Base-by-base conservation (phyloP, 495 filamentous ascomycete genomes). In the Neohortaea acidophila region DNA sequence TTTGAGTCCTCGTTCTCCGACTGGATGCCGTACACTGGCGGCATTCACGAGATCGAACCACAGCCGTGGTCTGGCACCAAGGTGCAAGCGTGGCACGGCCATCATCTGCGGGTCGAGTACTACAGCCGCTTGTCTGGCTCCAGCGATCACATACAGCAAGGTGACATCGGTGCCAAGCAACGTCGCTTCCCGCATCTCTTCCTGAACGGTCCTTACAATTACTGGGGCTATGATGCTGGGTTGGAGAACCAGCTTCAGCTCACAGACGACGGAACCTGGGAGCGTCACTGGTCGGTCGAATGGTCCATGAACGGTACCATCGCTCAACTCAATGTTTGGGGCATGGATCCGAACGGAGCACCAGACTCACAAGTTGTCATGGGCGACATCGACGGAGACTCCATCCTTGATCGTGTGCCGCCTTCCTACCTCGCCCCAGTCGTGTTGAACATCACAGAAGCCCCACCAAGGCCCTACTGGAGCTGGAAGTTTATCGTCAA, bases 91-190 rank as follows among this genome's bases (percentile, higher is more conserved):
- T 81, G 77, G 77, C 41, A 65, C 8, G 77, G 70, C 24, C 68
- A 76, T 35, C 77, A 81, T 46, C 54, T 80, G n/a, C 61, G 66
- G 2, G 67, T 77, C 19, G 71, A 79, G 43, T 81, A 81, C 51
- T 81, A 64, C 67, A 76, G 65, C 53, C 63, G 64, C 28, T 59
- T 73, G 20, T 64, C 72, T 15, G 77, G 73, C 0, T 77, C 72
- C 38, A 77, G 72, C 45, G 63, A 66, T 43, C 72, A 77, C 41
- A 53, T 70, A 4, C 77, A 79, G 51, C 67, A 76, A 41, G 69
- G 68, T 13, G 77, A 81, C 49, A 43, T 64, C 23, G 56, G 44
- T 19, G 66, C 57, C 47, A 43, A 46, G 0, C 62, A 55, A 2
- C 62, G 77, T 18, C 62, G 66, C 6, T 74, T 70, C 39, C 77